These are phyloP conservation scores for Rhodomyrtus tomentosa DNA, from an alignment of 345 rosid species.

Conservation along the genomic window DNA sequence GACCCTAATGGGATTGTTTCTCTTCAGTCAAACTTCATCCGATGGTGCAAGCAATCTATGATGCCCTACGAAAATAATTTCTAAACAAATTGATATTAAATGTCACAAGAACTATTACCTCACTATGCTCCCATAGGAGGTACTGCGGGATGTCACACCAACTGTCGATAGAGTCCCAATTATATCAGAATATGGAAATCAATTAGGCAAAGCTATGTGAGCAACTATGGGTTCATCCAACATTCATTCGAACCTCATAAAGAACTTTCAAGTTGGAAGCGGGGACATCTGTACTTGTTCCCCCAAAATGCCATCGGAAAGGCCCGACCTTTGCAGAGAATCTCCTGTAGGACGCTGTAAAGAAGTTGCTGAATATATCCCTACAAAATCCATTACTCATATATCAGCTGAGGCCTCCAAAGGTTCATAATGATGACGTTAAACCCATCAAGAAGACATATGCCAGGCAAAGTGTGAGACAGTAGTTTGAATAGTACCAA, in stretches of 20 bases:
- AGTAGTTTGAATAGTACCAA: not conserved
- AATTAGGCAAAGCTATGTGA: not conserved
- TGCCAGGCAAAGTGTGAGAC: not conserved
- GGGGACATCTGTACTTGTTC: slow-evolving; percentile 40
- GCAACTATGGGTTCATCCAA: not conserved
- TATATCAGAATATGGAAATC: not conserved
- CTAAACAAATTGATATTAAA: not conserved
- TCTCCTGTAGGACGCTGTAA: slow-evolving; percentile 59
- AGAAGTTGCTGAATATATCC: slow-evolving; percentile 76
- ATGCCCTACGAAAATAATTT: not conserved
- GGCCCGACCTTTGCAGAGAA: slow-evolving; percentile 34
- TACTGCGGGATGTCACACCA: not conserved
- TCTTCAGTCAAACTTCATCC: not conserved
- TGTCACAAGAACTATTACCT: not conserved
- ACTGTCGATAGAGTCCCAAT: not conserved
- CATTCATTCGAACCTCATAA: not conserved
- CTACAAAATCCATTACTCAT: slow-evolving; percentile 15
- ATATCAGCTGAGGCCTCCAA: not conserved
- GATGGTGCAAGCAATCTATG: not conserved
- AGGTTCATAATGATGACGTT: not conserved
- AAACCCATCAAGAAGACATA: not conserved
- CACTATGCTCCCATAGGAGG: not conserved
- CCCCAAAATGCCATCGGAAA: slow-evolving; percentile 32
- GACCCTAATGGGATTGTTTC: not conserved
- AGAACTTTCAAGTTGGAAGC: slow-evolving; percentile 37